Conservation (phyloP, 441 rosid species). For the Daphne laureola region DNA sequence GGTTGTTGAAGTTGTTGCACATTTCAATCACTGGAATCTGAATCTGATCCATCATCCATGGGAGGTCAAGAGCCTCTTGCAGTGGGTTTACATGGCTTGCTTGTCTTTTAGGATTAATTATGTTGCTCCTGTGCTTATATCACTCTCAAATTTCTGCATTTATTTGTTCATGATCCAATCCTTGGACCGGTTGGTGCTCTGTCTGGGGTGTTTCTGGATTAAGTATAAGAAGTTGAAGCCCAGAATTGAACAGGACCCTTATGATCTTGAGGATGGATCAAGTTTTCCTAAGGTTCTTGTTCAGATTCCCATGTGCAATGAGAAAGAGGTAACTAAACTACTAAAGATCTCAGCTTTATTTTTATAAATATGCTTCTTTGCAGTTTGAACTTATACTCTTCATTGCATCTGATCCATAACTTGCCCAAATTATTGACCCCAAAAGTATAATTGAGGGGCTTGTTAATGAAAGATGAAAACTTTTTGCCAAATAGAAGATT, state of each 20-base stretch:
- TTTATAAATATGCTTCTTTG: no score
- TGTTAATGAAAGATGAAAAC: no score
- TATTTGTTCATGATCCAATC: slow-evolving; percentile 80
- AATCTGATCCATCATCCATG: slow-evolving; percentile 44
- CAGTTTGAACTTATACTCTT: no score
- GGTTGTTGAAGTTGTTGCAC: slow-evolving; percentile 58
- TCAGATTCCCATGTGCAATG: slow-evolving; percentile 99
- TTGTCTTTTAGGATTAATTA: slow-evolving; percentile 62
- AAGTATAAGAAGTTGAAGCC: slow-evolving; percentile 67
- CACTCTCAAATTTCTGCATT: slow-evolving; percentile 62
- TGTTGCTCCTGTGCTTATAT: slow-evolving; percentile 56
- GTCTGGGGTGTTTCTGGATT: slow-evolving; percentile 88
- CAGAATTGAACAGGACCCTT: slow-evolving; percentile 29
- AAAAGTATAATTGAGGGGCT: no score
- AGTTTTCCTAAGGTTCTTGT: slow-evolving; percentile 83
- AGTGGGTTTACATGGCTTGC: slow-evolving; percentile 76
- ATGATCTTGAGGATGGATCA: slow-evolving; percentile 53
- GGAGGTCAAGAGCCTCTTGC: slow-evolving; percentile 67
- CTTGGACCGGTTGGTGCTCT: slow-evolving; percentile 64
- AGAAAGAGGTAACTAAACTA: slow-evolving; percentile 81
- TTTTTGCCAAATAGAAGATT: no score
- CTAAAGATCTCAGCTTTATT: neutral
- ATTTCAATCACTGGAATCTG: slow-evolving; percentile 69
- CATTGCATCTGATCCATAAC: no score
- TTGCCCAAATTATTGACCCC: no score